These are phyloP conservation scores for Zygoascus tannicola DNA, from an alignment of 805 yeast species.

Conservation along the genomic window DNA sequence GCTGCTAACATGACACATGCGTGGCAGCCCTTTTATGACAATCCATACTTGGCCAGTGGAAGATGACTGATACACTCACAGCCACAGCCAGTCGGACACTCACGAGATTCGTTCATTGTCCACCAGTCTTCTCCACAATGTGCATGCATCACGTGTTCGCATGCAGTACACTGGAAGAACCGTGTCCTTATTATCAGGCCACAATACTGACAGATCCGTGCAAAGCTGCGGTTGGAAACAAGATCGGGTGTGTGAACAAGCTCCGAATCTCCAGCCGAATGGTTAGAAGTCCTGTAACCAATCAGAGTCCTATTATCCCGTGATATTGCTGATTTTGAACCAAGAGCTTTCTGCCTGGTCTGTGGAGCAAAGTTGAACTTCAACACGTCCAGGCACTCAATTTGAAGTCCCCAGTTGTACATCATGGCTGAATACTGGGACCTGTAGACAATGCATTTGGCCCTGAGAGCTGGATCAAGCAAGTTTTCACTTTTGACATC, in stretches of 20 bases:
- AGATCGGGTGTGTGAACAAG: conserved; percentile 11
- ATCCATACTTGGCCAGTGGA: no score
- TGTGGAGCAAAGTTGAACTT: conserved; percentile 64
- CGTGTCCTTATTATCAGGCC: conserved; percentile 48
- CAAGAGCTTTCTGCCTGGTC: no score
- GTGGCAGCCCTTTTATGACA: no score
- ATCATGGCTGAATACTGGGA: conserved; percentile 69
- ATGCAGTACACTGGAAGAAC: conserved; percentile 56
- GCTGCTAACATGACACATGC: no score
- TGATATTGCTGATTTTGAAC: conserved; percentile 4
- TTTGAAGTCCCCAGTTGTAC: conserved; percentile 74
- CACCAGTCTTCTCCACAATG: conserved; percentile 80
- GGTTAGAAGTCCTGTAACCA: no score
- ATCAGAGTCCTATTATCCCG: conserved; percentile 4
- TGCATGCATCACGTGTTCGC: conserved; percentile 74
- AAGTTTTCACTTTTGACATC: conserved; percentile 17
- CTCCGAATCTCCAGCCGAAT: conserved; percentile 9
- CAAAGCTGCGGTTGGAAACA: conserved; percentile 11
- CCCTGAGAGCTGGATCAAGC: conserved; percentile 32
- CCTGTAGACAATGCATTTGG: conserved; percentile 38
- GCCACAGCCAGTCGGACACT: conserved; percentile 84
- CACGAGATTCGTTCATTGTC: conserved; percentile 39
- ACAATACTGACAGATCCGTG: conserved; percentile 56
- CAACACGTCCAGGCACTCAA: conserved; percentile 67
- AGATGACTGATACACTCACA: conserved; percentile 47